Base-by-base conservation (phyloP, 169 alveolate genomes). In the Perkinsus olseni region DNA sequence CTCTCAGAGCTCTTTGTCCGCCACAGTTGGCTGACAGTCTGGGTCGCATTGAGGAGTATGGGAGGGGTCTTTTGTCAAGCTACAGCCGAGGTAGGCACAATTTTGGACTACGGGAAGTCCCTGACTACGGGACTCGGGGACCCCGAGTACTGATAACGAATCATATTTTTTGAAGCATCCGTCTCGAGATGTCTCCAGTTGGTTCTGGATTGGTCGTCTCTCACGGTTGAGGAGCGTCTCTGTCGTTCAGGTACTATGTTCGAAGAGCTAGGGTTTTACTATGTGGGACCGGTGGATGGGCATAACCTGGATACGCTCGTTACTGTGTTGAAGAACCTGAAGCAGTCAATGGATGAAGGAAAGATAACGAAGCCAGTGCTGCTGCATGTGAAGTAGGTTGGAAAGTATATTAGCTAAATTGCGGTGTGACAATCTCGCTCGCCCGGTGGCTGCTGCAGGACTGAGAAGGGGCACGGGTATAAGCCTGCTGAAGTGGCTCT, bases 201-300 rank as follows among this genome's bases (percentile, higher is more conserved):
- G n/a, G n/a, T n/a, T n/a, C n/a, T n/a, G n/a, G n/a, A n/a, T 40
- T 40, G 3, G 50, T 11, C 11, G 50, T 40, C 21, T 40, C 11
- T 40, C 11, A 40, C 11, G 50, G 3, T 40, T 40, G 50, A 40
- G 50, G 50, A 40, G 50, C 31, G 37, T 62, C 36, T 62, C 31
- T 28, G 8, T 0, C 31, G 50, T 92, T 91, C 40, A 74, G 92
- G 90, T 39, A 95, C 95, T 36, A 17, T 95, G 91, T 74, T 94
- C 39, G 96, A 91, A 92, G 94, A 92, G 74, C 38, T 94, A 38
- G 94, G 94, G 39, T 74, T 95, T 92, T 90, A 95, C 93, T 92
- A 96, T 93, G 74, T 97, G 74, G 98, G 97, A 20, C 97, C 97
- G 3, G 91, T 95, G 11, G 97, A 97, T 92, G 98, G 98, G 62